These are phyloP conservation scores for Hymenoscyphus repandus DNA, from an alignment of 2,329 filamentous ascomycete genomes.

Conservation along the genomic window DNA sequence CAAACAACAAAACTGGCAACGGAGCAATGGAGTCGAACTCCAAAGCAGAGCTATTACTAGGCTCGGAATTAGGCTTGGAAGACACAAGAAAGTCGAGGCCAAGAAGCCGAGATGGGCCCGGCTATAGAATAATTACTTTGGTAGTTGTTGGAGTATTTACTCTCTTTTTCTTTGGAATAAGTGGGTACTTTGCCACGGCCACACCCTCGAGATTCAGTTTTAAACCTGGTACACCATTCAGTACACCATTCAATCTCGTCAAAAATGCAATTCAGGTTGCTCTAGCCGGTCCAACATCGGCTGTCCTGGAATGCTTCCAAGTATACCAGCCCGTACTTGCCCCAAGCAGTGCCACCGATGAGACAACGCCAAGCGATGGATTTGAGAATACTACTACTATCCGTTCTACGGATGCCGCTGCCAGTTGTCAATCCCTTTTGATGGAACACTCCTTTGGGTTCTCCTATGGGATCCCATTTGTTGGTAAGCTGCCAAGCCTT, in stretches of 20 bases:
- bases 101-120: too few relatives aligned
- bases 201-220: background rate
- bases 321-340: conserved; percentile 61
- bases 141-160: too few relatives aligned
- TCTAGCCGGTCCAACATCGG: conserved; percentile 19
- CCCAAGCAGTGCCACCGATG: conserved; percentile 38
- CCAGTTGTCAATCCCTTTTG: conserved; percentile 49
- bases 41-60: too few relatives aligned
- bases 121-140: too few relatives aligned
- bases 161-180: background rate
- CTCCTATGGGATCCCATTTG: conserved; percentile 69
- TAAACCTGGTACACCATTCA: background rate
- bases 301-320: conserved; percentile 59
- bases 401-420: conserved; percentile 21
- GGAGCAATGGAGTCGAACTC: too few relatives aligned
- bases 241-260: conserved; percentile 13
- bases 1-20: too few relatives aligned
- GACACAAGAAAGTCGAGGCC: too few relatives aligned
- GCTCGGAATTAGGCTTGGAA: too few relatives aligned
- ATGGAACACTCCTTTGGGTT: conserved; percentile 67
- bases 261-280: conserved; percentile 20
- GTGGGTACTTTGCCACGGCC: conserved; percentile 4
- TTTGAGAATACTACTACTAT: conserved; percentile 21
- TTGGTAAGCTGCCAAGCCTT: conserved; percentile 47
- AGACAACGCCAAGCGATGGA: conserved; percentile 28